Evolutionary conservation across 768 basidiomycete genomes (phyloP).

Genomic region (Dioszegia aurantiaca): DNA sequence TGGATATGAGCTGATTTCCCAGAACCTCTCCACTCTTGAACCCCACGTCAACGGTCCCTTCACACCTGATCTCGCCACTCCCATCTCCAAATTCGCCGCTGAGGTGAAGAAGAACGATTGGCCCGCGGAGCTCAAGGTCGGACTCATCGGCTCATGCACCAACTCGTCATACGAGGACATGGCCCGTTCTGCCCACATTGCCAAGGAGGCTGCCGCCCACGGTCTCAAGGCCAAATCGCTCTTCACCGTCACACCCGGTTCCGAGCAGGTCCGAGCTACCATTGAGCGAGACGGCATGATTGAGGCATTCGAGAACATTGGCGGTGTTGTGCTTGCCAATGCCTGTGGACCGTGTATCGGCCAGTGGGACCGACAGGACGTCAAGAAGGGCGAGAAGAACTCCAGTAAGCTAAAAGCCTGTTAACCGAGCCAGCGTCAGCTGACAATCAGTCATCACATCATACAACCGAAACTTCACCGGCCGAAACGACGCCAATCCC

Average conservation of each 20-base stretch:
- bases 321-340: constrained; percentile 92
- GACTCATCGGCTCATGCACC: constrained; percentile 97
- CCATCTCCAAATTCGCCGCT: constrained; percentile 88
- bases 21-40: constrained; percentile 90
- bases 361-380: constrained; percentile 96
- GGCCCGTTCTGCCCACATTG: constrained; percentile 94
- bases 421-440: background rate
- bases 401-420: constrained; percentile 67
- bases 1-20: constrained; percentile 36
- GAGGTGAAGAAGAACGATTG: constrained; percentile 92
- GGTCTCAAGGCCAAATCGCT: constrained; percentile 84
- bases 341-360: constrained; percentile 99
- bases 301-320: constrained; percentile 76
- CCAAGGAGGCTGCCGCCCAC: constrained; percentile 78
- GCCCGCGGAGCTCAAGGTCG: constrained; percentile 96
- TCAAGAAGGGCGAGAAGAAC: constrained; percentile 94
- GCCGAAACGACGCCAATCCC: constrained; percentile 98
- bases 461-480: constrained; percentile 99
- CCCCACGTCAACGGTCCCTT: constrained; percentile 99
- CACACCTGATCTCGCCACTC: constrained; percentile 99
- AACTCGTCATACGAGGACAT: constrained; percentile 99
- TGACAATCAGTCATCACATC: constrained; percentile 78
- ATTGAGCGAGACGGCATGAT: constrained; percentile 96
- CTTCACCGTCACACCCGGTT: constrained; percentile 98
- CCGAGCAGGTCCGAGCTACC: constrained; percentile 96